These are phyloP conservation scores for Angophora floribunda DNA, from an alignment of 345 rosid genomes.

Conservation along the genomic window DNA sequence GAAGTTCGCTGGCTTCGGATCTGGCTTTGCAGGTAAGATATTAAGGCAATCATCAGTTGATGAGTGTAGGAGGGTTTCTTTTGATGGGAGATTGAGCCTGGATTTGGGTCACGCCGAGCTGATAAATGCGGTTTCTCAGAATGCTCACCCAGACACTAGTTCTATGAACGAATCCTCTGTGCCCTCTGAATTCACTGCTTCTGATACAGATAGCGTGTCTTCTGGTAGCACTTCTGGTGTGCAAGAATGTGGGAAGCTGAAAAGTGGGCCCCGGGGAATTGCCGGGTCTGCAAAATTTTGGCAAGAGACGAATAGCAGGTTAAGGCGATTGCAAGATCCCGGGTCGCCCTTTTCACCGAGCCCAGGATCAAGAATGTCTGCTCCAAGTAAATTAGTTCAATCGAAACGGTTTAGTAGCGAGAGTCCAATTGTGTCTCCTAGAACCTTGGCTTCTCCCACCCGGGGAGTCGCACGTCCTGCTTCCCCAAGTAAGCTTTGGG, in stretches of 20 bases:
- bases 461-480: conserved; percentile 53
- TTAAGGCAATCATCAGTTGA: conserved; percentile 48
- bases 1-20: conserved; percentile 39
- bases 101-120: conserved; percentile 27
- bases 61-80: conserved; percentile 36
- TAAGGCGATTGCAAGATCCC: conserved; percentile 87
- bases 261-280: conserved; percentile 34
- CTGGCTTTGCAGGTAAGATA: conserved; percentile 39
- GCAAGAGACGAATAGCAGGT: conserved; percentile 88
- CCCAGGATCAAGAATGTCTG: conserved; percentile 41
- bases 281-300: conserved; percentile 72
- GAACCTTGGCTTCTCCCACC: conserved; percentile 53
- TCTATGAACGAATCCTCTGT: conserved; percentile 33
- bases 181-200: conserved; percentile 47
- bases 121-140: conserved; percentile 5
- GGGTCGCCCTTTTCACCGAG: conserved; percentile 61
- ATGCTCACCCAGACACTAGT: background rate
- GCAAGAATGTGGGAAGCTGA: conserved; percentile 41
- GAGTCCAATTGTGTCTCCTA: conserved; percentile 44
- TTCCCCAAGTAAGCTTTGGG: conserved; percentile 81
- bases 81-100: conserved; percentile 38
- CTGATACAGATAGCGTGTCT: conserved; percentile 81
- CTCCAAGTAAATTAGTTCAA: conserved; percentile 43
- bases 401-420: conserved; percentile 55
- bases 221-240: conserved; percentile 61